phyloP scores from a whole-genome alignment of 2,329 filamentous ascomycete species.

The Penicillium sp. region DNA sequence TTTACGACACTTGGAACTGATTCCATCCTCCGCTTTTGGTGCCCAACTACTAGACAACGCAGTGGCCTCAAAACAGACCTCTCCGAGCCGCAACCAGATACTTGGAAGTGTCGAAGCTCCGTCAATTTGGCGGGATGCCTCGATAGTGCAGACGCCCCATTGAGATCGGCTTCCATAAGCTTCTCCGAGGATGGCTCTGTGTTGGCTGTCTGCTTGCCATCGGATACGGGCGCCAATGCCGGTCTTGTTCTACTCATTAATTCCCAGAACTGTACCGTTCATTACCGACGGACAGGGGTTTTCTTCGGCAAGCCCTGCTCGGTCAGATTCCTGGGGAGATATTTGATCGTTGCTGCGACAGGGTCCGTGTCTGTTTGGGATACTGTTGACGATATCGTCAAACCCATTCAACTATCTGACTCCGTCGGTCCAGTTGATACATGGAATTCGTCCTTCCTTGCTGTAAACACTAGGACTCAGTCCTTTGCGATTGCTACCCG shows the following conservation, averaged over 20 bases:
- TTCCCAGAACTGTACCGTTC: constrained; percentile 61
- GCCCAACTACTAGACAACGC: constrained; percentile 63
- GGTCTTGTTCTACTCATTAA: constrained; percentile 73
- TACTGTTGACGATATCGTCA: constrained; percentile 70
- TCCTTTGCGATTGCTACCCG: constrained; percentile 61
- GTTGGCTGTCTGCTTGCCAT: constrained; percentile 57
- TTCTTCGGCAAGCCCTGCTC: constrained; percentile 62
- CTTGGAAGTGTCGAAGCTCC: constrained; percentile 67
- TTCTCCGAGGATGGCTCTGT: constrained; percentile 84
- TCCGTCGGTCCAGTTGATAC: constrained; percentile 6
- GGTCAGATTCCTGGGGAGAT: constrained; percentile 67
- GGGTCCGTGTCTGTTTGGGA: constrained; percentile 71
- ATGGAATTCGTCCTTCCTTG: constrained; percentile 46
- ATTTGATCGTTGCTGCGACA: constrained; percentile 70
- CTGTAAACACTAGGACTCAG: constrained; percentile 63
- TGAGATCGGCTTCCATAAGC: constrained; percentile 59
- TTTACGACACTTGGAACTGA: constrained; percentile 87
- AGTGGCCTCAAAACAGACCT: constrained; percentile 58
- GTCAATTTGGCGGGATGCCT: constrained; percentile 45
- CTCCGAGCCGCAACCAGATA: constrained; percentile 53
- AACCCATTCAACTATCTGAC: constrained; percentile 59
- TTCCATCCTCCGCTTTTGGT: constrained; percentile 73
- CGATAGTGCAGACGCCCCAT: constrained; percentile 24
- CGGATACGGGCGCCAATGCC: constrained; percentile 45
- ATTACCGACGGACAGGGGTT: constrained; percentile 62